A percentile compares a stretch with the other conserved stretches of the same genome.
phyloP scores from a whole-genome alignment of 1,139 yeast species.

The Yamadazyma epiphylla region DNA sequence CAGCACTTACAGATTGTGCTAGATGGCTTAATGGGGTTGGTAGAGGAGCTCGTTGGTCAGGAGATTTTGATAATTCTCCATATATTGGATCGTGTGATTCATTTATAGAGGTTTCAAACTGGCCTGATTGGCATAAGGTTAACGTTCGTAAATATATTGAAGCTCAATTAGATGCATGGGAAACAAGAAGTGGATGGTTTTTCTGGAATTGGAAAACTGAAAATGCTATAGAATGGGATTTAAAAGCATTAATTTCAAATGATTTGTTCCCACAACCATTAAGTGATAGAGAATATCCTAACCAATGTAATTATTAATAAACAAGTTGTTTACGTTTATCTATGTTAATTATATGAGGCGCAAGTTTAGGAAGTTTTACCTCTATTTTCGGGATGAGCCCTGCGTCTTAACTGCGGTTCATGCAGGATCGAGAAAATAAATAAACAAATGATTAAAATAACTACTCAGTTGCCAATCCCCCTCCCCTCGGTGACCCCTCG shows the following conservation, averaged over 20 bases:
- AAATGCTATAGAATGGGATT: constrained; percentile 82
- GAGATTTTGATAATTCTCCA: constrained; percentile 49
- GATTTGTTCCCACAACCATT: constrained; percentile 83
- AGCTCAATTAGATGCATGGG: constrained; percentile 86
- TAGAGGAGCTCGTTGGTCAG: constrained; percentile 82
- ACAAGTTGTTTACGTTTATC: no score
- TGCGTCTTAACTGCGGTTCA: no score
- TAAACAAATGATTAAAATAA: no score
- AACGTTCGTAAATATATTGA: constrained; percentile 72
- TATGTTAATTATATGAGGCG: no score
- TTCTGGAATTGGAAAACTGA: constrained; percentile 96
- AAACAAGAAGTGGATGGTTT: constrained; percentile 71
- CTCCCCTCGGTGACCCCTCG: no score
- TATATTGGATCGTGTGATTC: constrained; percentile 64
- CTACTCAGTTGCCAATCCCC: no score
- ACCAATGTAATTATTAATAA: constrained; percentile 56
- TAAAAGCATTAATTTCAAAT: constrained; percentile 49
- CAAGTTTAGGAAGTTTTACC: no score
- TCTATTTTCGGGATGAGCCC: no score
- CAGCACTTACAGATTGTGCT: constrained; percentile 92
- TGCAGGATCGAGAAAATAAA: no score
- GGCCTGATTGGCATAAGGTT: constrained; percentile 57
- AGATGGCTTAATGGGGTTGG: constrained; percentile 91
- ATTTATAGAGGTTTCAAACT: constrained; percentile 49
- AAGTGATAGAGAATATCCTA: constrained; percentile 58